These are phyloP conservation scores for Knufia fluminis DNA, from an alignment of 2,329 filamentous ascomycete species.

Conservation along the genomic window DNA sequence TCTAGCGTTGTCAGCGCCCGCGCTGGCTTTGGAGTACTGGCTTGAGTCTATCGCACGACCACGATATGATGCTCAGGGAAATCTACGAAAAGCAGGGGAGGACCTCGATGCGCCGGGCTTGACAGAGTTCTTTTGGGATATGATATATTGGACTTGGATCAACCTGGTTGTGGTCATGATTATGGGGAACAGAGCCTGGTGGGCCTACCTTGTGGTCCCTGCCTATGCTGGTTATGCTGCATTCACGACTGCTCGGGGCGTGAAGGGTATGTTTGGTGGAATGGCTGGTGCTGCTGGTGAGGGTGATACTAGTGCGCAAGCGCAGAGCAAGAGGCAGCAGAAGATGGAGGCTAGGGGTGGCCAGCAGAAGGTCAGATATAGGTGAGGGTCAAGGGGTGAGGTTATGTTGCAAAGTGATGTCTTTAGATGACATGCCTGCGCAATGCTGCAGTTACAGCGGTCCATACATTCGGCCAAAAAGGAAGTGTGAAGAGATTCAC, in stretches of 20 bases:
- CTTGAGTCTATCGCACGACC: conserved; percentile 80
- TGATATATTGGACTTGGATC: conserved; percentile 88
- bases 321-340: conserved; percentile 43
- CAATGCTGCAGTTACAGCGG: too few species aligned
- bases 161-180: conserved; percentile 62
- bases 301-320: conserved; percentile 21
- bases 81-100: conserved; percentile 67
- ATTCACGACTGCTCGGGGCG: conserved; percentile 38
- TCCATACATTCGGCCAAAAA: too few species aligned
- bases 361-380: conserved; percentile 33
- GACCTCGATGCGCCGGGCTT: conserved; percentile 79
- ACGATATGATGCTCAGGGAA: conserved; percentile 54
- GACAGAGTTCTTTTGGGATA: conserved; percentile 97
- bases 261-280: conserved; percentile 32
- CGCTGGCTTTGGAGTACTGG: conserved; percentile 70
- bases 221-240: conserved; percentile 39
- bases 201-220: conserved; percentile 47
- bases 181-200: conserved; percentile 73
- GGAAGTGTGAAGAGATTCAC: too few species aligned
- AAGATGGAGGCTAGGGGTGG: conserved; percentile 45
- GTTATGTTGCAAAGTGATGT: background rate
- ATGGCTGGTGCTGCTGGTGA: conserved; percentile 34
- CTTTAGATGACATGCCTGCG: background rate
- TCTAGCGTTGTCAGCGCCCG: conserved; percentile 61
- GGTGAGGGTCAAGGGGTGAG: conserved; percentile 23